Evolutionary conservation across 441 rosid genomes (phyloP).

Genomic region (Croton setiger): DNA sequence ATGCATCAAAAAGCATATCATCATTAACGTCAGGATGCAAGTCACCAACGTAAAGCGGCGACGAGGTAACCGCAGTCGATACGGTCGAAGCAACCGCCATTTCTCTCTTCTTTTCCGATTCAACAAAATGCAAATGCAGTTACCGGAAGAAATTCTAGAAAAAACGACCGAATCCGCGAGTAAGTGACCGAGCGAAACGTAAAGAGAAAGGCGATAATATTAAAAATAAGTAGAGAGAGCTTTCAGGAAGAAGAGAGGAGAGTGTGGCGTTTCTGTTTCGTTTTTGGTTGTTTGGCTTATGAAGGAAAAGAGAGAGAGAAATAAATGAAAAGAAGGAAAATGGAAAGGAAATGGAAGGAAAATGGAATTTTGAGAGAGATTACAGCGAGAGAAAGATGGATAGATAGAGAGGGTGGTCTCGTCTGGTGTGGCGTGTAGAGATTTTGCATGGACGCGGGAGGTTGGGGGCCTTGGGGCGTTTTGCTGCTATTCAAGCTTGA

Average conservation of each 20-base stretch:
- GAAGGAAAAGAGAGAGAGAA: background rate
- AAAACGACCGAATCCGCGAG: background rate
- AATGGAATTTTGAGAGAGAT: background rate
- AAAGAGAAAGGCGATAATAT: background rate
- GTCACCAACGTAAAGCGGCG: conserved; percentile 75
- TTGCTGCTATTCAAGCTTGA: background rate
- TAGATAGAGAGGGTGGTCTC: background rate
- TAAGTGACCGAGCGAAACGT: background rate
- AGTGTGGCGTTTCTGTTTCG: conserved; percentile 13
- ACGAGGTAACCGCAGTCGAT: conserved; percentile 34
- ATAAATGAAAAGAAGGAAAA: background rate
- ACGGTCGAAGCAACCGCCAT: conserved; percentile 46
- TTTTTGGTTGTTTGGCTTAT: background rate
- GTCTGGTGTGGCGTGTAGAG: conserved; percentile 20
- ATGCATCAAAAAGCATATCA: conserved; percentile 43
- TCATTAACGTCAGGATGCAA: conserved; percentile 59
- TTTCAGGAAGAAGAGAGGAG: background rate
- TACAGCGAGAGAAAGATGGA: background rate
- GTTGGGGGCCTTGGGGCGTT: conserved; percentile 24
- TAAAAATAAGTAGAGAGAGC: background rate
- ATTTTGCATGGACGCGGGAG: conserved; percentile 56
- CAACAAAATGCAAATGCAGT: conserved; percentile 7
- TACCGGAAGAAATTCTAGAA: background rate
- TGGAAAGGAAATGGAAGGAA: background rate
- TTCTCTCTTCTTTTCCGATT: conserved; percentile 4